A percentile compares a stretch with the other conserved stretches of the same genome.
phyloP scores from a whole-genome alignment of 768 basidiomycete genomes.

The Termitomyces sp. region DNA sequence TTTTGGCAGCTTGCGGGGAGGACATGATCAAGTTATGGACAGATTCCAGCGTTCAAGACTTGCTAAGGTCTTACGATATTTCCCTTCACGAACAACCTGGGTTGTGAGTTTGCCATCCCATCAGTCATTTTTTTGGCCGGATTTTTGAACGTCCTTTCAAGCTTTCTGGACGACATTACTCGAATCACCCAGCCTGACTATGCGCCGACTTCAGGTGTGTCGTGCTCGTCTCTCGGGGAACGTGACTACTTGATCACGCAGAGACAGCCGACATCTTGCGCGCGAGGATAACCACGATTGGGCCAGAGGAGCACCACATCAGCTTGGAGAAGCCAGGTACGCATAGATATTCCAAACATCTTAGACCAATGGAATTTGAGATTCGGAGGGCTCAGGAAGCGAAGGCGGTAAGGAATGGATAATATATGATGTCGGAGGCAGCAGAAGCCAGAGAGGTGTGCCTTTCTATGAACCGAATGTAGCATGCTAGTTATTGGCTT shows the following conservation, averaged over 20 bases:
- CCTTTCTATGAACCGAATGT: neutral
- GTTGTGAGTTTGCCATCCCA: constrained; percentile 38
- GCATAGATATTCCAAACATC: constrained; percentile 1
- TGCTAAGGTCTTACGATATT: constrained; percentile 37
- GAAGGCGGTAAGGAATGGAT: constrained; percentile 45
- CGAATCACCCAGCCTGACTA: constrained; percentile 48
- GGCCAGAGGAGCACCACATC: constrained; percentile 60
- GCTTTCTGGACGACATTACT: constrained; percentile 52
- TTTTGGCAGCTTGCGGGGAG: constrained; percentile 45
- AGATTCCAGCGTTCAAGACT: constrained; percentile 35
- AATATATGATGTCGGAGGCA: constrained; percentile 65
- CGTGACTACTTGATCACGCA: neutral
- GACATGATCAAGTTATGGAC: constrained; percentile 55
- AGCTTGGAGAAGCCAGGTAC: constrained; percentile 35
- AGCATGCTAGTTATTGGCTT: neutral
- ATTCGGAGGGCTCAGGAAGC: constrained; percentile 8
- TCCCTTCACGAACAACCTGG: constrained; percentile 51
- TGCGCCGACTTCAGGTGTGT: constrained; percentile 44
- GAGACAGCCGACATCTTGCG: constrained; percentile 54
- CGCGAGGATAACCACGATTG: constrained; percentile 57
- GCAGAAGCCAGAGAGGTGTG: constrained; percentile 49
- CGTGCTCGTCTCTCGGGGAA: neutral
- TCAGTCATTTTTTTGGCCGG: neutral
- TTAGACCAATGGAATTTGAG: neutral
- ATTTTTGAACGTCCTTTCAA: constrained; percentile 16